Evolutionary conservation across 2,329 filamentous ascomycete species (phyloP).

Genomic region (Aspergillus sp.): DNA sequence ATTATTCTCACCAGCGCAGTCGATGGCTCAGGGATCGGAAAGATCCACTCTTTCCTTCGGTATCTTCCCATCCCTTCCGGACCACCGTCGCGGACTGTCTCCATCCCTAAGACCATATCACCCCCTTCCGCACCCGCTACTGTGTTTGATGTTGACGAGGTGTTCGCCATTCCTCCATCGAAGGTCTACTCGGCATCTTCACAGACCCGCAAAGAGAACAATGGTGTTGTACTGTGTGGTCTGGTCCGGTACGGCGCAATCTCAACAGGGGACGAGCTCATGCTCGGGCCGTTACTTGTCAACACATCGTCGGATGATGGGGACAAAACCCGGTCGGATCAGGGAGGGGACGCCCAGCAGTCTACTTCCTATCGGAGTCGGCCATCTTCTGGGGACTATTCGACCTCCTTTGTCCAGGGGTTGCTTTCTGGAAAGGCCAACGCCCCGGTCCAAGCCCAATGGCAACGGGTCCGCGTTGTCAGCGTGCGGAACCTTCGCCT

Average conservation of each 20-base stretch:
- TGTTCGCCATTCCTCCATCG: slow-evolving; percentile 71
- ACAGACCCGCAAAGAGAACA: slow-evolving; percentile 44
- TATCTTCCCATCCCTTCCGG: slow-evolving; percentile 67
- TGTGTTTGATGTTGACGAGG: slow-evolving; percentile 88
- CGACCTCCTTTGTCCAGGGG: slow-evolving; percentile 30
- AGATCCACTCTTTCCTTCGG: slow-evolving; percentile 77
- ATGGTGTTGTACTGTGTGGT: slow-evolving; percentile 77
- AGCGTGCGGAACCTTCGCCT: slow-evolving; percentile 86
- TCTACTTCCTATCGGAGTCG: slow-evolving; percentile 28
- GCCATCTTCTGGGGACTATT: slow-evolving; percentile 33
- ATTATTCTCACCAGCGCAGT: slow-evolving; percentile 86
- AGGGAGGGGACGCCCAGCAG: slow-evolving; percentile 19
- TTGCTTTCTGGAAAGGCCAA: slow-evolving; percentile 42
- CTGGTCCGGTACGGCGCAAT: slow-evolving; percentile 77
- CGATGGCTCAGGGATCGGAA: slow-evolving; percentile 76
- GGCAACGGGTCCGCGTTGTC: slow-evolving; percentile 76
- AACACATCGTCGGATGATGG: slow-evolving; percentile 53
- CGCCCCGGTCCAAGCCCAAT: slow-evolving; percentile 64
- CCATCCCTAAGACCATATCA: slow-evolving; percentile 12
- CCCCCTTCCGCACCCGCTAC: slow-evolving; percentile 54
- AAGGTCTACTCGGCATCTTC: slow-evolving; percentile 50
- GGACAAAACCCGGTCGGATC: slow-evolving; percentile 23
- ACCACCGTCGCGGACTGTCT: slow-evolving; percentile 23
- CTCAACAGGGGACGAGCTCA: slow-evolving; percentile 72
- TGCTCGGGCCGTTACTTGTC: slow-evolving; percentile 71